Percentiles rank a stretch among this genome's conserved stretches.
Evolutionary conservation across 768 basidiomycete species (phyloP).

Genomic region (Ephemerocybe angulata): DNA sequence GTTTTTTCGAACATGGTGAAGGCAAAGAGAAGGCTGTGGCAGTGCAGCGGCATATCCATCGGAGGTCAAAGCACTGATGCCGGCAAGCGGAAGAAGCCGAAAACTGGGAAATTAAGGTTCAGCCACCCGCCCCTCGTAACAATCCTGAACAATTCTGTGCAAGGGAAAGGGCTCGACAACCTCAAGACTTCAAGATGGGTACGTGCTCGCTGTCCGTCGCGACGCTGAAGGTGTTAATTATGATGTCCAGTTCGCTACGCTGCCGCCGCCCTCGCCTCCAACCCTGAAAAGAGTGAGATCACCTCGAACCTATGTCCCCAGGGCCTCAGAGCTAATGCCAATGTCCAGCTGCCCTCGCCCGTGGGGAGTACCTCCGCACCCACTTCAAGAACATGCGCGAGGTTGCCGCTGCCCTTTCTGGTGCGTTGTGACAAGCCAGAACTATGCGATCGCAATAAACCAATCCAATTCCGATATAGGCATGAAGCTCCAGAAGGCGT

Average conservation of each 20-base stretch:
- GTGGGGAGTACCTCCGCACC: conserved; percentile 96
- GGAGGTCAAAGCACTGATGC: neutral
- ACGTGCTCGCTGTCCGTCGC: conserved; percentile 27
- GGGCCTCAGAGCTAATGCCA: neutral
- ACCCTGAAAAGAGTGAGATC: conserved; percentile 91
- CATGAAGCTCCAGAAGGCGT: conserved; percentile 91
- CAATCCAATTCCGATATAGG: conserved; percentile 41
- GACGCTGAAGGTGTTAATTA: conserved; percentile 14
- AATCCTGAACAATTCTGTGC: conserved; percentile 20
- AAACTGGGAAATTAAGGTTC: conserved; percentile 42
- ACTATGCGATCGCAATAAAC: neutral
- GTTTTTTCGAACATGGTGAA: neutral
- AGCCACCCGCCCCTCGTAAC: conserved; percentile 31
- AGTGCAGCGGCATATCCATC: neutral
- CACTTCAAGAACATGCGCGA: conserved; percentile 99
- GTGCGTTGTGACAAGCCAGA: conserved; percentile 38
- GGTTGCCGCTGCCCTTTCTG: conserved; percentile 90
- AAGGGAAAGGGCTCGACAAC: conserved; percentile 39
- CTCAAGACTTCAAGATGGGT: conserved; percentile 67
- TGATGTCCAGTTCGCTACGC: conserved; percentile 81
- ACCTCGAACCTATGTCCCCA: neutral
- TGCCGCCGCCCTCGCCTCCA: conserved; percentile 77
- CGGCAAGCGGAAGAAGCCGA: conserved; percentile 15
- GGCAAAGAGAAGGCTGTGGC: neutral
- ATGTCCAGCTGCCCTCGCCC: conserved; percentile 77